phyloP scores from a whole-genome alignment of 257 asterid genomes.

The Echites panduratus region DNA sequence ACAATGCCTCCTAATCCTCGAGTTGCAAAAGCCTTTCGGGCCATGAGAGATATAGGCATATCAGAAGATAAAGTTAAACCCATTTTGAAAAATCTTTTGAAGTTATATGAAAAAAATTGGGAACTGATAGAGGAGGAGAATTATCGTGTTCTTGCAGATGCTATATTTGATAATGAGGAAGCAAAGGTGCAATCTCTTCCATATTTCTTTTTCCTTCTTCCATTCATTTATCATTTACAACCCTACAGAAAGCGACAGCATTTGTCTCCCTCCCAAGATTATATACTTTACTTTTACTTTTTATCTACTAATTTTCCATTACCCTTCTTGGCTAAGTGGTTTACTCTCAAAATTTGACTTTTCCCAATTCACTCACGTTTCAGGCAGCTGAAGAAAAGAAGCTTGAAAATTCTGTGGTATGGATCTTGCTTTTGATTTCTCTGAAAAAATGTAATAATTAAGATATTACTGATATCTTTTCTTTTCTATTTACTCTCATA shows the following conservation, averaged over 20 bases:
- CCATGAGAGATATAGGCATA: conserved; percentile 73
- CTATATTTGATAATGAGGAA: conserved; percentile 68
- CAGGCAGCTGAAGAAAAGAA: conserved; percentile 19
- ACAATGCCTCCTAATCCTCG: conserved; percentile 43
- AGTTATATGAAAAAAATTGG: conserved; percentile 69
- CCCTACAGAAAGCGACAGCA: neutral
- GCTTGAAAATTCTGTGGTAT: conserved; percentile 10
- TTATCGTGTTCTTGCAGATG: conserved; percentile 80
- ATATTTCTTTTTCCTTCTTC: neutral
- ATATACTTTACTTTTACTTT: neutral
- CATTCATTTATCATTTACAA: neutral
- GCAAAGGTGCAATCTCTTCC: conserved; percentile 30
- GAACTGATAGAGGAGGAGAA: conserved; percentile 72
- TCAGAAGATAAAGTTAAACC: conserved; percentile 62
- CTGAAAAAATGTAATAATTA: neutral
- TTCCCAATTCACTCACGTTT: neutral
- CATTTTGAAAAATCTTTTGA: conserved; percentile 58
- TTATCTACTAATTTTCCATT: neutral
- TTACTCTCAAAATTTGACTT: conserved; percentile 3
- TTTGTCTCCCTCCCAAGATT: neutral
- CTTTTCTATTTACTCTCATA: neutral
- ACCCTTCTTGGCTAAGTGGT: neutral
- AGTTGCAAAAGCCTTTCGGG: conserved; percentile 51
- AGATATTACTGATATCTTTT: neutral
- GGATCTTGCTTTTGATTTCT: neutral